A percentile compares a stretch with the other conserved stretches of the same genome.
These are phyloP conservation scores for Pouteria campechiana DNA, from an alignment of 179 eudicot genomes.

Conservation along the genomic window DNA sequence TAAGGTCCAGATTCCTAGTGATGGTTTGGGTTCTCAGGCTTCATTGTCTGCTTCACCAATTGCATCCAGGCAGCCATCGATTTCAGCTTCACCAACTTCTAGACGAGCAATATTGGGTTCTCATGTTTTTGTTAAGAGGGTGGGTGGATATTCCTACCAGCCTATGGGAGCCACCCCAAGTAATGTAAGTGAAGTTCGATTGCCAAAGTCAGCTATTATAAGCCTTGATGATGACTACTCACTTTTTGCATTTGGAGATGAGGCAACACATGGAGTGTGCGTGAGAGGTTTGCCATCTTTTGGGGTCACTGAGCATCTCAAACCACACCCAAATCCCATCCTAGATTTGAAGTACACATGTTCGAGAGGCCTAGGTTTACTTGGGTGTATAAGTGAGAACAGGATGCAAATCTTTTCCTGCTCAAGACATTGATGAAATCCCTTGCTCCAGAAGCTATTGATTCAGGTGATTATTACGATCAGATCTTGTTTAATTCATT, in stretches of 20 bases:
- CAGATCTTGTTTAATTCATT: no score
- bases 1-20: constrained; percentile 37
- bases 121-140: constrained; percentile 40
- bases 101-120: constrained; percentile 49
- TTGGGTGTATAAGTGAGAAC: constrained; percentile 66
- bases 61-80: constrained; percentile 26
- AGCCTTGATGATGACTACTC: constrained; percentile 17
- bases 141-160: constrained; percentile 20
- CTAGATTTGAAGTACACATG: constrained; percentile 53
- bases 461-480: no score
- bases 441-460: no score
- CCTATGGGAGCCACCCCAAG: constrained; percentile 37
- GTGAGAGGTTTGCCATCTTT: constrained; percentile 58
- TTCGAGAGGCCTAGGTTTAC: constrained; percentile 17
- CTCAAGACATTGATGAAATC: no score
- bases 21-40: constrained; percentile 31
- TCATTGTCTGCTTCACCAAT: constrained; percentile 20
- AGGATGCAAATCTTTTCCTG: constrained; percentile 49
- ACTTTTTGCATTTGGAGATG: constrained; percentile 61
- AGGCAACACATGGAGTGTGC: constrained; percentile 34
- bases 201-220: constrained; percentile 61
- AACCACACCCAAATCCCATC: constrained; percentile 25
- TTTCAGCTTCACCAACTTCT: constrained; percentile 15
- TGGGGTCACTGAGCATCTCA: constrained; percentile 27
- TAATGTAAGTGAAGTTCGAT: constrained; percentile 49